These are phyloP conservation scores for Candida chilensis DNA, from an alignment of 805 yeast genomes.

Conservation along the genomic window DNA sequence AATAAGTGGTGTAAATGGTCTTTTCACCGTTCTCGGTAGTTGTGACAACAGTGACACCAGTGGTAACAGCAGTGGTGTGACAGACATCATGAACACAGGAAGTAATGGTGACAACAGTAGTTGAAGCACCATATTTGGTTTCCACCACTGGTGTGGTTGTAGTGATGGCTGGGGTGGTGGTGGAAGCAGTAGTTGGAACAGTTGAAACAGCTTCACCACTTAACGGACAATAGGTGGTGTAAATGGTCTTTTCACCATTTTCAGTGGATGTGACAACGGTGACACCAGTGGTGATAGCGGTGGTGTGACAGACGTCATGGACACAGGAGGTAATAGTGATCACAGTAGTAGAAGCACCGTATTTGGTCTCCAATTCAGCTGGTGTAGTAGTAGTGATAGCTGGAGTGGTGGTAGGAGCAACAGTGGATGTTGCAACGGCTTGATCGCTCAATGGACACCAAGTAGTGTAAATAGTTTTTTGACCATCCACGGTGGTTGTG, in stretches of 20 bases:
- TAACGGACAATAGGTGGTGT: conserved; percentile 12
- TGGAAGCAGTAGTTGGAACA: conserved; percentile 8
- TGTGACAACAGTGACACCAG: conserved; percentile 15
- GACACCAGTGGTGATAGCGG: conserved; percentile 10
- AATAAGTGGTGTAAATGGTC: conserved; percentile 13
- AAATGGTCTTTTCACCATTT: conserved; percentile 3
- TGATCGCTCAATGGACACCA: conserved; percentile 9
- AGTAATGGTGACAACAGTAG: conserved; percentile 8
- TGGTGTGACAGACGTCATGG: conserved; percentile 8
- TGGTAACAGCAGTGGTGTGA: conserved; percentile 10
- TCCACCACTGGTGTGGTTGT: too few species aligned
- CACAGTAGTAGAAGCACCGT: conserved; percentile 5
- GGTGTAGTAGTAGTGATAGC: conserved; percentile 1
- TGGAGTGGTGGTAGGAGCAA: conserved; percentile 1
- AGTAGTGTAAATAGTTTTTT: conserved; percentile 8
- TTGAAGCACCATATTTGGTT: too few species aligned
- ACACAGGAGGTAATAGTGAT: conserved; percentile 14
- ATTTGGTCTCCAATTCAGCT: not conserved
- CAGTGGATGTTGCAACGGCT: too few species aligned
- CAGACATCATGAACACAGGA: conserved; percentile 17
- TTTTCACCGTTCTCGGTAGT: conserved; percentile 5
- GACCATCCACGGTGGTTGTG: conserved; percentile 4
- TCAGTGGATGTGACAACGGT: conserved; percentile 7
- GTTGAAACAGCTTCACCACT: conserved; percentile 9
- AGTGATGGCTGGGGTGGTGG: conserved; percentile 1